Conservation (phyloP, 2,329 filamentous ascomycete species). For the Cordyceps farinosa region DNA sequence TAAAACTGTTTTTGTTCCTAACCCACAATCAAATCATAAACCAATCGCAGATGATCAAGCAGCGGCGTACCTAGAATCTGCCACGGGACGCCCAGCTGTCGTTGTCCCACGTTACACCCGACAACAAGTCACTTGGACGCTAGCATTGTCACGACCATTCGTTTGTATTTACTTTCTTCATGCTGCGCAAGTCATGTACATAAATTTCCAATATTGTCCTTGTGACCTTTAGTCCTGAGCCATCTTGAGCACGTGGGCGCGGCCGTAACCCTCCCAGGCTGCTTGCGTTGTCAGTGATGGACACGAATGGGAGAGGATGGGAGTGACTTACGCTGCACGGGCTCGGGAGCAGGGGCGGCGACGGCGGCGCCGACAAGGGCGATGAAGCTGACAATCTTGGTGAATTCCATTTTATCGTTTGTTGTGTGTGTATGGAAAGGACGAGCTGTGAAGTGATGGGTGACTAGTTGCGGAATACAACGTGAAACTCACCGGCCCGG, state of each 20-base stretch:
- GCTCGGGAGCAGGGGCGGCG: constrained; percentile 2
- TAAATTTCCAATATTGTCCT: neutral
- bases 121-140: too few species aligned
- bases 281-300: neutral
- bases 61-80: too few species aligned
- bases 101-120: too few species aligned
- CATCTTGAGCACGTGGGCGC: neutral
- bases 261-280: constrained; percentile 1
- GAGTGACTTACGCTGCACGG: neutral
- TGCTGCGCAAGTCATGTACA: too few species aligned
- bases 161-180: too few species aligned
- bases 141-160: too few species aligned
- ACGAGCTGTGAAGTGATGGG: neutral
- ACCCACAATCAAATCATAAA: too few species aligned
- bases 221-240: neutral
- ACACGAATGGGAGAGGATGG: neutral
- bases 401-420: neutral
- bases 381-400: constrained; percentile 1
- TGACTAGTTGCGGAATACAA: neutral
- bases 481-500: too few species aligned
- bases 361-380: neutral
- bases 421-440: too few species aligned
- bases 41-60: too few species aligned
- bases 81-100: too few species aligned
- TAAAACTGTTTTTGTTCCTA: too few species aligned